These are phyloP conservation scores for Solanum pennellii DNA, from an alignment of 257 asterid species.

Conservation along the genomic window DNA sequence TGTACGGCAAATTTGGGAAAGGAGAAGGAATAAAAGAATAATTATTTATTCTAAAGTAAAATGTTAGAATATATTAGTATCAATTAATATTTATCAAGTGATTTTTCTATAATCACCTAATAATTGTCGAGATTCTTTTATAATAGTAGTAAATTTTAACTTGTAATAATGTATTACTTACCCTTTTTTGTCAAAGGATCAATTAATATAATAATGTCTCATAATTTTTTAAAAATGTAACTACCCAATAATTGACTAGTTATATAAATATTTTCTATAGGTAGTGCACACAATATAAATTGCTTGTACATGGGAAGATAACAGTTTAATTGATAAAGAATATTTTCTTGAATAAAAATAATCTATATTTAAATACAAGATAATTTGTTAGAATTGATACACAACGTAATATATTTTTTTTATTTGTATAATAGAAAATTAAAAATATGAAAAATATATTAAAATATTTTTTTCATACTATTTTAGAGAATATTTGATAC, in stretches of 20 bases:
- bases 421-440: too few relatives aligned
- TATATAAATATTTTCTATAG: neutral
- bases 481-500: neutral
- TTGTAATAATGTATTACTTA: neutral
- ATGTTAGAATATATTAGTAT: neutral
- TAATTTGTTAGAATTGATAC: neutral
- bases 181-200: neutral
- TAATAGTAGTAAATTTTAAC: neutral
- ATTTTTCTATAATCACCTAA: neutral
- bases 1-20: neutral
- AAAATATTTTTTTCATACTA: too few relatives aligned
- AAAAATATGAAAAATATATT: too few relatives aligned
- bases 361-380: neutral
- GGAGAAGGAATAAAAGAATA: neutral
- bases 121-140: neutral
- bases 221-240: neutral
- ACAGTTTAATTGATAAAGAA: neutral
- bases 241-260: neutral
- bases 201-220: neutral
- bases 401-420: fast-evolving
- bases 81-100: neutral
- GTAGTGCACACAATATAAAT: neutral
- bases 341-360: neutral
- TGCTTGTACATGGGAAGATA: neutral
- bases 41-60: neutral